A percentile compares a stretch with the other conserved stretches of the same genome.
Conservation (phyloP, 2,329 filamentous ascomycete genomes). For the Scytalidium lignicola region DNA sequence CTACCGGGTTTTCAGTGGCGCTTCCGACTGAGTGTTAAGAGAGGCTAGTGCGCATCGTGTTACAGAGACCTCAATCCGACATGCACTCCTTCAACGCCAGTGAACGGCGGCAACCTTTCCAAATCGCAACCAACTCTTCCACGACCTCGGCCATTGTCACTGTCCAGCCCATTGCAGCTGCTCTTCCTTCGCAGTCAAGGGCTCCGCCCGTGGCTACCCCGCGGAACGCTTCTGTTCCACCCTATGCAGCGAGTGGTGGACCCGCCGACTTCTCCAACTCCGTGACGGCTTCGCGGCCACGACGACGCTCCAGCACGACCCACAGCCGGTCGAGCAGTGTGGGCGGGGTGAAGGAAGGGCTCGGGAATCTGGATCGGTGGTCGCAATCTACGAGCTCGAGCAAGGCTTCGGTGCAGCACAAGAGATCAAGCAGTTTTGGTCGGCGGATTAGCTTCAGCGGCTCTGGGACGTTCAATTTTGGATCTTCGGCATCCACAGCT, state of each 20-base stretch:
- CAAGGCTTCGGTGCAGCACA: conserved; percentile 32
- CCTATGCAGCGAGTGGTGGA: conserved; percentile 1
- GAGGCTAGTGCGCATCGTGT: not conserved
- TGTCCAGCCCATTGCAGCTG: conserved; percentile 2
- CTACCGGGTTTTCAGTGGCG: not conserved
- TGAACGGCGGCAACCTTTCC: conserved; percentile 2
- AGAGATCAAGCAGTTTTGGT: conserved; percentile 9
- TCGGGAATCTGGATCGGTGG: conserved; percentile 48
- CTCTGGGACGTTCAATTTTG: conserved; percentile 15
- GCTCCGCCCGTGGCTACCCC: not conserved
- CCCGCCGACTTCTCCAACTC: conserved; percentile 6
- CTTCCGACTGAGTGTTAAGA: not conserved
- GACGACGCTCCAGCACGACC: conserved; percentile 11
- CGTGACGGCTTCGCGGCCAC: conserved; percentile 9
- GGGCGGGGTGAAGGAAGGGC: conserved; percentile 35
- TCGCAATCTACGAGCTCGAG: conserved; percentile 48
- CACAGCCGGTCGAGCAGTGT: conserved; percentile 34
- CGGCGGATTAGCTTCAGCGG: conserved; percentile 23
- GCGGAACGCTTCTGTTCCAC: not conserved
- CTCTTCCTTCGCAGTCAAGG: conserved; percentile 1
- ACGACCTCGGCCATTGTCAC: conserved; percentile 2
- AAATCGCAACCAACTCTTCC: conserved; percentile 3
- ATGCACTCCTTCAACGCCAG: not conserved
- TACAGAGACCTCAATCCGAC: not conserved
- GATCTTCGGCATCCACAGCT: conserved; percentile 1